Percentiles rank a stretch among this genome's conserved stretches.
phyloP scores from a whole-genome alignment of 2,329 filamentous ascomycete genomes.

The Corinectria fuckeliana region DNA sequence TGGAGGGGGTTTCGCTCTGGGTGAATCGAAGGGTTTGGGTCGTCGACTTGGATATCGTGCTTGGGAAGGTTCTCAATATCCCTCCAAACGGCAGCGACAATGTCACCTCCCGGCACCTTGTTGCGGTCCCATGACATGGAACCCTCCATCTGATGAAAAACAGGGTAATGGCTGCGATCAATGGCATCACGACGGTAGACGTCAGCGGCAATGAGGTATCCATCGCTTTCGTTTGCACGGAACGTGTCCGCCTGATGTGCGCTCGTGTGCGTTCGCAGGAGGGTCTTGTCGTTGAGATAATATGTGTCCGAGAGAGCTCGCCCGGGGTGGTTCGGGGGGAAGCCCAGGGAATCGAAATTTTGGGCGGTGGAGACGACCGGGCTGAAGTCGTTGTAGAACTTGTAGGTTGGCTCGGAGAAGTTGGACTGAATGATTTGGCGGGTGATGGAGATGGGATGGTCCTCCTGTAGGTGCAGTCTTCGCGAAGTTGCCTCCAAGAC shows the following conservation, averaged over 20 bases:
- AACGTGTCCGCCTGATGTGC: constrained; percentile 90
- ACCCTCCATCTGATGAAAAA: constrained; percentile 99
- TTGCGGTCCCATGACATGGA: constrained; percentile 85
- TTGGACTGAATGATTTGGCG: constrained; percentile 90
- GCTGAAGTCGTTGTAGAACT: constrained; percentile 77
- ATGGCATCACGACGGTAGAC: constrained; percentile 96
- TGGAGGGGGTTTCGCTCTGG: constrained; percentile 85
- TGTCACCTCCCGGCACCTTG: constrained; percentile 61
- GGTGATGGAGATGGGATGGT: constrained; percentile 91
- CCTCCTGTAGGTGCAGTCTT: constrained; percentile 84
- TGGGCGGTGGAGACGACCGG: constrained; percentile 84
- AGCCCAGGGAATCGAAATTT: constrained; percentile 97
- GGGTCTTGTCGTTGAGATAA: constrained; percentile 84
- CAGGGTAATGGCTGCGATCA: constrained; percentile 92
- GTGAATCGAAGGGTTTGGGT: constrained; percentile 81
- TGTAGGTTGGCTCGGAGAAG: constrained; percentile 76
- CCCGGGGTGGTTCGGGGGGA: constrained; percentile 86
- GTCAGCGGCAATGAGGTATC: constrained; percentile 91
- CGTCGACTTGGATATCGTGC: constrained; percentile 80
- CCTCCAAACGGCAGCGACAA: constrained; percentile 70
- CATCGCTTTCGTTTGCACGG: constrained; percentile 72
- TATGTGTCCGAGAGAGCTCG: constrained; percentile 91
- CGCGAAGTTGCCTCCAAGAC: constrained; percentile 78
- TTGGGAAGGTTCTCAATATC: constrained; percentile 75
- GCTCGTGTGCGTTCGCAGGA: constrained; percentile 91